phyloP scores from a whole-genome alignment of 345 rosid species.

The Lepidium africanum region DNA sequence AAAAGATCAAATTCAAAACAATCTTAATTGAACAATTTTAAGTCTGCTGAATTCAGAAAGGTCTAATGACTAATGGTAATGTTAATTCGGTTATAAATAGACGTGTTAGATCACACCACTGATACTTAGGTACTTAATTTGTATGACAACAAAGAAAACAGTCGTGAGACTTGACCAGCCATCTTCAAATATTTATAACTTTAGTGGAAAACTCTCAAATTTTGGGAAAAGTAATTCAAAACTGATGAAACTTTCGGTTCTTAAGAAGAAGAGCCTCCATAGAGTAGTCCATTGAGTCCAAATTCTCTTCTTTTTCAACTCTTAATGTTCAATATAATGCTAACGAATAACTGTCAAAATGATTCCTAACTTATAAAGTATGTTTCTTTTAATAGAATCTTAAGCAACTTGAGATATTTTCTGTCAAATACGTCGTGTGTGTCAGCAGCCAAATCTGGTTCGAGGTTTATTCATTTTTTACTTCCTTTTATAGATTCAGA shows the following conservation, averaged over 20 bases:
- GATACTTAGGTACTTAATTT: background rate
- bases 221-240: background rate
- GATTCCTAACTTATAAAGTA: conserved; percentile 6
- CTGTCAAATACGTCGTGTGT: background rate
- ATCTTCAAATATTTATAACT: background rate
- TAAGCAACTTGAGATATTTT: conserved; percentile 15
- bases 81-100: background rate
- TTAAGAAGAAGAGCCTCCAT: conserved; percentile 6
- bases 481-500: background rate
- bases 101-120: background rate
- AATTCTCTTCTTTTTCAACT: conserved; percentile 14
- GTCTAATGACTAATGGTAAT: background rate
- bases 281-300: conserved; percentile 7
- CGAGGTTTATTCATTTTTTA: background rate
- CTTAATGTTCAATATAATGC: conserved; percentile 10
- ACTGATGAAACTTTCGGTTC: conserved; percentile 10
- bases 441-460: conserved; percentile 19
- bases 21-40: background rate
- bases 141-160: background rate
- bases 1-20: background rate
- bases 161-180: conserved; percentile 15
- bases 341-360: conserved; percentile 11
- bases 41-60: background rate
- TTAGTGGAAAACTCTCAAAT: conserved; percentile 11
- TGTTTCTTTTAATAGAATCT: background rate